These are phyloP conservation scores for Aspergillus mulundensis DNA, from an alignment of 495 filamentous ascomycete genomes.

Conservation along the genomic window DNA sequence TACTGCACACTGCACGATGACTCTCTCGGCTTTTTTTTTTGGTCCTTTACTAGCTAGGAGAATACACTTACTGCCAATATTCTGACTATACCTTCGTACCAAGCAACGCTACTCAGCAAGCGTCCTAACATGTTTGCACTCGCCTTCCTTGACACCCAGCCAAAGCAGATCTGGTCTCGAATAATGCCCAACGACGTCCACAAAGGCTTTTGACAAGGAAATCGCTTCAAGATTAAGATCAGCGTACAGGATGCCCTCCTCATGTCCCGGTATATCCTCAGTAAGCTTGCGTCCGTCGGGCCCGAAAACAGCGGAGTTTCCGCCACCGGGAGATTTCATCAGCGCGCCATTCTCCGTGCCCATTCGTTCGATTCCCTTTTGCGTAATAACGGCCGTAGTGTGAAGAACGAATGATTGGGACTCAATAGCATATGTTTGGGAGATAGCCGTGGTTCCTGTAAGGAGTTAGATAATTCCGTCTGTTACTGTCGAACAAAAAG, in stretches of 20 bases:
- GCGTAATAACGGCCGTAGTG: conserved; percentile 35
- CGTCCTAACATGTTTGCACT: too few species aligned
- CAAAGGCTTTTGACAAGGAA: conserved; percentile 30
- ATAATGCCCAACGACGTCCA: conserved; percentile 48
- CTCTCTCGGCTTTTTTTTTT: too few species aligned
- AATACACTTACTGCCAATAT: too few species aligned
- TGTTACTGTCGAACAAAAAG: too few species aligned
- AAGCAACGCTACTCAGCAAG: too few species aligned
- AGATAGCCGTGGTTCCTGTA: conserved; percentile 19
- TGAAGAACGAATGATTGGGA: conserved; percentile 49
- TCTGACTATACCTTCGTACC: too few species aligned
- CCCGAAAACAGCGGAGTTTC: conserved; percentile 46
- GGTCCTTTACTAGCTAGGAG: too few species aligned
- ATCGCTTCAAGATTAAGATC: conserved; percentile 42
- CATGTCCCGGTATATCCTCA: conserved; percentile 22
- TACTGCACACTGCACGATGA: too few species aligned
- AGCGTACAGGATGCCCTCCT: conserved; percentile 46
- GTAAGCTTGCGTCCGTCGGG: conserved; percentile 51
- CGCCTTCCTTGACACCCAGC: conserved; percentile 32
- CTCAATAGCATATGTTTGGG: conserved; percentile 52
- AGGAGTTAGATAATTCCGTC: neutral
- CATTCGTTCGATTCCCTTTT: conserved; percentile 42
- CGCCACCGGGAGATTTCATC: conserved; percentile 41
- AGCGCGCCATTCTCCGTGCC: conserved; percentile 28
- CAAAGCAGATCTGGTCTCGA: conserved; percentile 53